Base-by-base conservation (phyloP, 2,329 filamentous ascomycete species). In the Nigrospora sphaerica region DNA sequence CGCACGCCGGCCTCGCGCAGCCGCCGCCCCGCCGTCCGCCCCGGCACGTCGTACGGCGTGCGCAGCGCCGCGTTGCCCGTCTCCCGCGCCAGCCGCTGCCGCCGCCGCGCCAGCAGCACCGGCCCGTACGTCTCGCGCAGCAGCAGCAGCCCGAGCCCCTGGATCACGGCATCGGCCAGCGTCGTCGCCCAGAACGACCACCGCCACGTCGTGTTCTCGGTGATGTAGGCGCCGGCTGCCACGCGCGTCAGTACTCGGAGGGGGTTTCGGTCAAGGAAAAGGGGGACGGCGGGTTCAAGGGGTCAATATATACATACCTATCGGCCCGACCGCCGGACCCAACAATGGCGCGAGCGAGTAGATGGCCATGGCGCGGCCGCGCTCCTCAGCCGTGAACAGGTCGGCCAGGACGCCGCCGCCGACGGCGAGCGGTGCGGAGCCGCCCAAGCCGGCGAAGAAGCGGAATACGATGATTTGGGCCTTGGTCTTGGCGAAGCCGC, bases 171-270 rank as follows among this genome's bases (percentile, higher is more conserved):
- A 47, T 81, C 79, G 11, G 67, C 65, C 47, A 88, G 83, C 1
- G 80, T 78, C 1, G 81, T 85, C 0, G 79, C 71, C 65, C 77
- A 86, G 66, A 88, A 89, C 9, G 80, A 77, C 85, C 85, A 89
- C 35, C 84, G 74, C 86, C 86, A 89, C 1, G 75, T 80, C 9
- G 75, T 80, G 58, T 76, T 70, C 55, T 85, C 64, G 1, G 80
- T 71, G 39, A 86, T 81, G 61, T 82, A 86, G 0, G 79, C 82
- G 16, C 83, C 83, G 1, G 76, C 77, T 49, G 28, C 16, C 18
- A 14, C 23, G 2, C 2, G 5, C 14, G 18, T 41, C 35, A 4
- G 31, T 16, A 37, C 16, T n/a, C 6, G 13, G 6, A 10, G 13
- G 12, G 17, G 11, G 18, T n/a, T 7, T 18, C 3, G 14, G 4